phyloP scores from a whole-genome alignment of 2,329 filamentous ascomycete genomes.

The Huntiella savannae region DNA sequence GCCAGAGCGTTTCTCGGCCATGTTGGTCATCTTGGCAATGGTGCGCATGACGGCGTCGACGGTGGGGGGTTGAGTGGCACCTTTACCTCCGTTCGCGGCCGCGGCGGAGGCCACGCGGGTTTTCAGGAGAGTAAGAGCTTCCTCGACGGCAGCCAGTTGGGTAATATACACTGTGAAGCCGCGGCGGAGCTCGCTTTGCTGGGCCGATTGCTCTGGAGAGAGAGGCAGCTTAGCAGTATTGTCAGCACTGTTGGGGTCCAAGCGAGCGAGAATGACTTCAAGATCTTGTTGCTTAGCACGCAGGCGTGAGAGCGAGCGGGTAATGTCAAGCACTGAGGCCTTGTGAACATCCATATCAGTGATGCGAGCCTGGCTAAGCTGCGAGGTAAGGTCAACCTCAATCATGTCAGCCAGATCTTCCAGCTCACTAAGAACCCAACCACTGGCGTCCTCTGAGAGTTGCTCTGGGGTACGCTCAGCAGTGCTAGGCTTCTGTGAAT shows the following conservation, averaged over 20 bases:
- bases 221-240: constrained; percentile 51
- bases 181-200: constrained; percentile 67
- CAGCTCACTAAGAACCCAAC: constrained; percentile 62
- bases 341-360: constrained; percentile 50
- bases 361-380: constrained; percentile 49
- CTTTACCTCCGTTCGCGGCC: constrained; percentile 21
- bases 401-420: constrained; percentile 46
- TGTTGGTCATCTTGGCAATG: constrained; percentile 76
- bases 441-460: constrained; percentile 40
- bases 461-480: constrained; percentile 43
- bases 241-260: constrained; percentile 48
- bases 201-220: constrained; percentile 63
- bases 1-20: constrained; percentile 78
- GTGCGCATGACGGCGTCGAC: constrained; percentile 85
- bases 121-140: constrained; percentile 58
- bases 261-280: constrained; percentile 48
- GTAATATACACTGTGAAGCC: constrained; percentile 57
- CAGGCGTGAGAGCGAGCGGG: constrained; percentile 51
- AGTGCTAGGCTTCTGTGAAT: constrained; percentile 32
- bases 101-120: constrained; percentile 49
- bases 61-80: constrained; percentile 44
- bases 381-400: constrained; percentile 40
- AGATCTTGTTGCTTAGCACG: constrained; percentile 61
- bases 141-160: constrained; percentile 59
- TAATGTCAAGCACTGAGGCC: constrained; percentile 45